phyloP scores from a whole-genome alignment of 257 asterid genomes.

The Marsdenia floribunda region DNA sequence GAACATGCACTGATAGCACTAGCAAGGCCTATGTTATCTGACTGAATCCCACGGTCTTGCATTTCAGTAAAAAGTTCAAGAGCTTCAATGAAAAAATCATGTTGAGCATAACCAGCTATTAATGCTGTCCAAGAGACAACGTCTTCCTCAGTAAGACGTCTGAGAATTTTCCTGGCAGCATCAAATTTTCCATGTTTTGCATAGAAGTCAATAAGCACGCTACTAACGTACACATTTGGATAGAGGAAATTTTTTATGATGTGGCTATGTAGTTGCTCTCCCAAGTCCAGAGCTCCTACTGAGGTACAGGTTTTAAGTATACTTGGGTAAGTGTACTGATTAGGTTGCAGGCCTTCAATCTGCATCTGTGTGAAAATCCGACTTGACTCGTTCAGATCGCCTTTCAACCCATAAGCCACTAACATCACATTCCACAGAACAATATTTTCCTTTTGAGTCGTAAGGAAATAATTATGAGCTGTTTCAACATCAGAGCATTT shows the following conservation, averaged over 20 bases:
- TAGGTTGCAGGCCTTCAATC: slow-evolving; percentile 55
- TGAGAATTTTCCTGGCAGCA: slow-evolving; percentile 61
- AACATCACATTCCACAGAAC: slow-evolving; percentile 92
- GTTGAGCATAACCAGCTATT: slow-evolving; percentile 75
- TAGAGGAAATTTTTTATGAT: slow-evolving; percentile 68
- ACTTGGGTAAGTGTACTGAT: slow-evolving; percentile 80
- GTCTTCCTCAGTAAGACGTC: slow-evolving; percentile 59
- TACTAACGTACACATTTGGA: slow-evolving; percentile 67
- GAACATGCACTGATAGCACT: slow-evolving; percentile 82
- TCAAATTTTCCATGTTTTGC: slow-evolving; percentile 64
- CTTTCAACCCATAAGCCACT: slow-evolving; percentile 79
- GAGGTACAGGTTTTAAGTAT: slow-evolving; percentile 73
- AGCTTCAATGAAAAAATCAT: slow-evolving; percentile 57
- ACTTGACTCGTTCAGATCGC: slow-evolving; percentile 57
- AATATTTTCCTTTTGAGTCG: slow-evolving; percentile 50
- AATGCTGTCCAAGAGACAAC: slow-evolving; percentile 84
- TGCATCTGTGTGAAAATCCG: slow-evolving; percentile 53
- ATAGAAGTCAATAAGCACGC: slow-evolving; percentile 90
- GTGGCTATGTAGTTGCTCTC: slow-evolving; percentile 81
- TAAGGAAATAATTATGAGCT: slow-evolving; percentile 53
- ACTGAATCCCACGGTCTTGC: slow-evolving; percentile 52
- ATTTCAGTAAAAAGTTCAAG: slow-evolving; percentile 58
- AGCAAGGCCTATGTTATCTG: slow-evolving; percentile 82
- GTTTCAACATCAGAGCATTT: slow-evolving; percentile 65
- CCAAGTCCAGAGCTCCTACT: slow-evolving; percentile 60